phyloP scores from a whole-genome alignment of 2,329 filamentous ascomycete species.

The Pezicula radicicola region DNA sequence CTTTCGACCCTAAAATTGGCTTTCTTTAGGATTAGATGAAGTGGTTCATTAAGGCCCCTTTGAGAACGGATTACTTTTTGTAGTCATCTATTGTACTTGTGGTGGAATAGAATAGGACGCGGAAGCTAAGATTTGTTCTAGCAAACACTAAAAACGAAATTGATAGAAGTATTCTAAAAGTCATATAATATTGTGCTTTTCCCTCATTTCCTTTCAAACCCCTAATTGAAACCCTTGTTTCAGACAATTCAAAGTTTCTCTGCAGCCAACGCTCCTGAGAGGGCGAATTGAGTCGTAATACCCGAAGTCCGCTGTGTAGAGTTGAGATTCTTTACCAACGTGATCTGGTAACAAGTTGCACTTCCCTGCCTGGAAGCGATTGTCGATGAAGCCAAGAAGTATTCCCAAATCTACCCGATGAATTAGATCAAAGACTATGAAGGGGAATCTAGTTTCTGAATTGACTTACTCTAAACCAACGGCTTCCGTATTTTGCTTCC shows the following conservation, averaged over 20 bases:
- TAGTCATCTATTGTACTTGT: too few species aligned
- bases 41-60: too few species aligned
- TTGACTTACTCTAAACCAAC: constrained; percentile 62
- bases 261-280: constrained; percentile 53
- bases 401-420: constrained; percentile 73
- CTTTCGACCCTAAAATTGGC: too few species aligned
- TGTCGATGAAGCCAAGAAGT: constrained; percentile 82
- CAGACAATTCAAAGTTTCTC: not conserved
- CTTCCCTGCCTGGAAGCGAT: constrained; percentile 81
- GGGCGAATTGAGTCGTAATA: constrained; percentile 63
- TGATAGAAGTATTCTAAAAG: too few species aligned
- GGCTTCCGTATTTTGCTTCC: constrained; percentile 64
- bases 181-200: too few species aligned
- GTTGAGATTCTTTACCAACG: constrained; percentile 87
- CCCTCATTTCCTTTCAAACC: too few species aligned
- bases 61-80: too few species aligned
- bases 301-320: constrained; percentile 79
- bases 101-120: too few species aligned
- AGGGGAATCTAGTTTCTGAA: not conserved
- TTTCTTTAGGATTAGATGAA: too few species aligned
- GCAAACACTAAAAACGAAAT: too few species aligned
- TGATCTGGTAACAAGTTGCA: constrained; percentile 85
- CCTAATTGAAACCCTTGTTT: too few species aligned
- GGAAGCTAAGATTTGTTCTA: too few species aligned
- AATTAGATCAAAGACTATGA: not conserved